Percentiles rank a stretch among this genome's conserved stretches.
Conservation (phyloP, 495 filamentous ascomycete species). For the Annulohypoxylon stygium region DNA sequence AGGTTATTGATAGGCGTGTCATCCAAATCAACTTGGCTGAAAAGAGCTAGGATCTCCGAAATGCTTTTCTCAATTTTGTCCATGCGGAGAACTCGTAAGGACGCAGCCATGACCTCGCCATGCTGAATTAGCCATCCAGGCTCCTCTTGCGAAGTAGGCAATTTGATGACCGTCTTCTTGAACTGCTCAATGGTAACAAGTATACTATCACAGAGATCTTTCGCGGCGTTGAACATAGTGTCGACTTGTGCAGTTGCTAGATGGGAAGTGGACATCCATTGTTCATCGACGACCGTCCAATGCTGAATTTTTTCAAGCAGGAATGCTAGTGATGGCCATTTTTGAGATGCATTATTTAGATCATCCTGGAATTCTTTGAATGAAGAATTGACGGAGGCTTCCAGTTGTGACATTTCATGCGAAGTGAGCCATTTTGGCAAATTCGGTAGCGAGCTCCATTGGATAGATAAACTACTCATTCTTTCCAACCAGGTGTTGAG, state of each 20-base stretch:
- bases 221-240: slow-evolving; percentile 68
- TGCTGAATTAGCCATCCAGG: slow-evolving; percentile 72
- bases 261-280: slow-evolving; percentile 11
- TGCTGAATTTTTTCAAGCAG: slow-evolving; percentile 70
- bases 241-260: slow-evolving; percentile 48
- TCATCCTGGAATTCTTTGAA: slow-evolving; percentile 61
- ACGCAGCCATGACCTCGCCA: slow-evolving; percentile 67
- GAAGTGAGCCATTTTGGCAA: slow-evolving; percentile 70
- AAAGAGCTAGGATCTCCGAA: slow-evolving; percentile 61
- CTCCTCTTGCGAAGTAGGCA: slow-evolving; percentile 70
- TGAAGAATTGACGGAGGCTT: slow-evolving; percentile 59
- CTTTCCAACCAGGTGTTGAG: slow-evolving; percentile 65
- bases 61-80: slow-evolving; percentile 62
- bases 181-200: slow-evolving; percentile 81
- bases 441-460: slow-evolving; percentile 62
- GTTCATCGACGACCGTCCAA: slow-evolving; percentile 56
- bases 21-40: slow-evolving; percentile 64
- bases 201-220: slow-evolving; percentile 72
- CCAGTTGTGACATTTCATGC: slow-evolving; percentile 54
- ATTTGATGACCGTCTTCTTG: slow-evolving; percentile 59
- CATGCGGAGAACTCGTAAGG: slow-evolving; percentile 70
- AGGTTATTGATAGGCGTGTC: slow-evolving; percentile 58
- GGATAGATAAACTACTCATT: slow-evolving; percentile 55
- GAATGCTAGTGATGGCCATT: slow-evolving; percentile 72
- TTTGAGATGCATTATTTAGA: slow-evolving; percentile 57